Conservation (phyloP, 2,329 filamentous ascomycete genomes). For the Paecilomyces sp. region DNA sequence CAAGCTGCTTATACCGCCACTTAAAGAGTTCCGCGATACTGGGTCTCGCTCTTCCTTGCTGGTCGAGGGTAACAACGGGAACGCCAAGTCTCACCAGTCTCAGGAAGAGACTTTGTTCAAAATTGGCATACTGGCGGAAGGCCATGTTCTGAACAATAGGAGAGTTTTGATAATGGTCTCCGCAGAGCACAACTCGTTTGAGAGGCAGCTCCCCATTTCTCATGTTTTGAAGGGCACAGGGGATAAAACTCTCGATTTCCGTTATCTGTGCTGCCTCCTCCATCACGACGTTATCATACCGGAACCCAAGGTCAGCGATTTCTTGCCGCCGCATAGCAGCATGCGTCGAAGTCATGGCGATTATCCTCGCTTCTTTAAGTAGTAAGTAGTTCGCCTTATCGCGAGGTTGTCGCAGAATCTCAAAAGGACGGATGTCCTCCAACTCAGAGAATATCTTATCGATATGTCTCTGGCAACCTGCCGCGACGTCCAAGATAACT, state of each 20-base stretch:
- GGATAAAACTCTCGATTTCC: conserved; percentile 94
- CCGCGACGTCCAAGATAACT: conserved; percentile 64
- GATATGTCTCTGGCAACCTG: conserved; percentile 83
- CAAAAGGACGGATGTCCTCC: conserved; percentile 89
- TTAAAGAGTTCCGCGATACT: conserved; percentile 84
- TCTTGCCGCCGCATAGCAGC: conserved; percentile 90
- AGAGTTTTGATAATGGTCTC: conserved; percentile 94
- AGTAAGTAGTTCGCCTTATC: conserved; percentile 96
- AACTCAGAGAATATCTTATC: conserved; percentile 85
- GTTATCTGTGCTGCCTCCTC: conserved; percentile 98
- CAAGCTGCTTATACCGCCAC: conserved; percentile 81
- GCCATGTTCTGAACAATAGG: conserved; percentile 92
- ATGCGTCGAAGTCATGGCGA: conserved; percentile 98
- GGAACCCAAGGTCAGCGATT: conserved; percentile 86
- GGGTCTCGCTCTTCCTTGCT: conserved; percentile 84
- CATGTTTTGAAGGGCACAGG: conserved; percentile 81
- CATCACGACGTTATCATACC: conserved; percentile 97
- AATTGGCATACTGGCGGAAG: conserved; percentile 88
- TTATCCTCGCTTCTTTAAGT: conserved; percentile 90
- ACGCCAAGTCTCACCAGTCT: conserved; percentile 85
- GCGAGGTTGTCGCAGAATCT: conserved; percentile 78
- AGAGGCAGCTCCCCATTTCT: conserved; percentile 65
- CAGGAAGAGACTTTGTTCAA: conserved; percentile 92
- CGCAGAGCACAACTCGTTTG: conserved; percentile 84
- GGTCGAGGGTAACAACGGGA: conserved; percentile 82